These are phyloP conservation scores for Trypanosoma conorhini DNA, from an alignment of 208 protist species.

Conservation along the genomic window DNA sequence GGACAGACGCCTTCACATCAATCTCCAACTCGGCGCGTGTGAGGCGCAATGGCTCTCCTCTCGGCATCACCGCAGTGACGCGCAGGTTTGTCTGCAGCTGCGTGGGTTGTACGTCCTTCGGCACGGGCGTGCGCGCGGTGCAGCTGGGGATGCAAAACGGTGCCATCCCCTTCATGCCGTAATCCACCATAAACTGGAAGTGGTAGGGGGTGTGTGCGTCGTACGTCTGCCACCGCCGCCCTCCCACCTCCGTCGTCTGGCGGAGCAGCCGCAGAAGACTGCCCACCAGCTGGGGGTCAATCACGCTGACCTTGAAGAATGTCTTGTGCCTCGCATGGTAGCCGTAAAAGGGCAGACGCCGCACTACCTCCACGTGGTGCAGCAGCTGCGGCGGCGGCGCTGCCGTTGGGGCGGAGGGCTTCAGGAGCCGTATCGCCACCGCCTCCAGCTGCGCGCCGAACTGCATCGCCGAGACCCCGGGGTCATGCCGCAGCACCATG, in stretches of 20 bases:
- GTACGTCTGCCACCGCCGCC: constrained; percentile 64
- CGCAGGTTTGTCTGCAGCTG: constrained; percentile 25
- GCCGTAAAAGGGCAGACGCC: constrained; percentile 72
- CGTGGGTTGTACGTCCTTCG: neutral
- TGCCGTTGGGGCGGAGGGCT: constrained; percentile 4
- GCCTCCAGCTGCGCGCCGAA: constrained; percentile 81
- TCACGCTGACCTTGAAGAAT: constrained; percentile 72
- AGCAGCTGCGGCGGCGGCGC: constrained; percentile 42
- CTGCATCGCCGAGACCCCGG: constrained; percentile 49
- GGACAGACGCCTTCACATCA: constrained; percentile 34
- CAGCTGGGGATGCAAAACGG: constrained; percentile 43
- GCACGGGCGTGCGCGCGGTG: constrained; percentile 22
- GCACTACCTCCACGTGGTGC: constrained; percentile 65
- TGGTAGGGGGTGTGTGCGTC: constrained; percentile 63
- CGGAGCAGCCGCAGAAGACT: constrained; percentile 48
- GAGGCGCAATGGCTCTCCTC: constrained; percentile 36
- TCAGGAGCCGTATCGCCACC: constrained; percentile 26
- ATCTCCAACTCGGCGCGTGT: constrained; percentile 61
- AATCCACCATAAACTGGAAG: constrained; percentile 78
- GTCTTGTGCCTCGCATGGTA: constrained; percentile 41
- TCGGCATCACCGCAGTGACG: constrained; percentile 24
- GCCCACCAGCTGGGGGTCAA: constrained; percentile 46
- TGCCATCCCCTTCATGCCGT: constrained; percentile 58
- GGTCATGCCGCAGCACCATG: constrained; percentile 57
- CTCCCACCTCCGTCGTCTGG: constrained; percentile 47